phyloP scores from a whole-genome alignment of 805 yeast species.

The Priceomyces castillae region DNA sequence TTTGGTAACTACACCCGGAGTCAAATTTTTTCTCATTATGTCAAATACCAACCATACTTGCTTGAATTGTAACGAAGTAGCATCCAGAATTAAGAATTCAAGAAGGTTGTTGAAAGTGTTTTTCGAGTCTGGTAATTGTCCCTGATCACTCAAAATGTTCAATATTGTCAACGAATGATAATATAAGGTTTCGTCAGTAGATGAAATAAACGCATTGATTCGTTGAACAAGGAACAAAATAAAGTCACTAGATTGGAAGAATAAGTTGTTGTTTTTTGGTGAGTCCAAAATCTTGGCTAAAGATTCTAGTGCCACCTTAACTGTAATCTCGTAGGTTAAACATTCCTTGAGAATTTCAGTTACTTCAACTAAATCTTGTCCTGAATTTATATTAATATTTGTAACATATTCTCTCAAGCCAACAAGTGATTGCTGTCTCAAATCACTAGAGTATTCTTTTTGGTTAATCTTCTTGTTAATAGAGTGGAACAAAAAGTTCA shows the following conservation, averaged over 20 bases:
- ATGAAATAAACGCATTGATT: constrained; percentile 19
- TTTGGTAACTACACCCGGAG: not conserved
- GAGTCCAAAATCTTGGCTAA: constrained; percentile 16
- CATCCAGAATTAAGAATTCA: constrained; percentile 2
- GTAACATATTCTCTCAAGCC: constrained; percentile 22
- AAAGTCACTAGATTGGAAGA: constrained; percentile 11
- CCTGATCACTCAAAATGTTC: constrained; percentile 6
- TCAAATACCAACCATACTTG: constrained; percentile 4
- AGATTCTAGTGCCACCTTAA: constrained; percentile 24
- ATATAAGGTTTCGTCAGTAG: constrained; percentile 27
- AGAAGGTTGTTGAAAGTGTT: not conserved
- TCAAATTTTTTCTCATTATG: constrained; percentile 2
- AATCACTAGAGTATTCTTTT: constrained; percentile 27
- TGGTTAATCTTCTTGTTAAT: constrained; percentile 18
- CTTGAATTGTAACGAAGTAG: constrained; percentile 2
- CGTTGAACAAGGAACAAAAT: constrained; percentile 17
- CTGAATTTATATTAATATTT: constrained; percentile 9
- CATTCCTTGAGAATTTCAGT: constrained; percentile 19
- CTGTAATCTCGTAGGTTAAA: constrained; percentile 26
- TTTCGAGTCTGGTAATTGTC: not conserved
- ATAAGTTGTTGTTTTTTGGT: constrained; percentile 10
- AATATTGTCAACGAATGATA: constrained; percentile 20
- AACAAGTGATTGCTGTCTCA: constrained; percentile 24
- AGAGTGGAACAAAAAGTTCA: constrained; percentile 14
- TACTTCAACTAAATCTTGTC: constrained; percentile 8